Percentiles rank a stretch among this genome's conserved stretches.
These are phyloP conservation scores for Colletotrichum sp. DNA, from an alignment of 2,329 filamentous ascomycete species.

Conservation along the genomic window DNA sequence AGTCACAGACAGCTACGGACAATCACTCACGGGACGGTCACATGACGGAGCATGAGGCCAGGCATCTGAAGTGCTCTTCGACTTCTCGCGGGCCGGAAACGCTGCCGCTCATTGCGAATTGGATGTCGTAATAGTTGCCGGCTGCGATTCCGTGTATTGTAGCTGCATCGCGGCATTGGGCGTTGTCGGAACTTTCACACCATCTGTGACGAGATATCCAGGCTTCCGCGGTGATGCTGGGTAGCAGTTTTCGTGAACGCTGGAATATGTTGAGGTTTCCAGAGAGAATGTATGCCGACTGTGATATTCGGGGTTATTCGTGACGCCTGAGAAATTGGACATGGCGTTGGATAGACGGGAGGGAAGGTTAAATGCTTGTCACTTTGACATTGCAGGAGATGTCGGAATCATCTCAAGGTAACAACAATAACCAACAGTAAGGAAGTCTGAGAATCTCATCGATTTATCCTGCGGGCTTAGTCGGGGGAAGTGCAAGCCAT, in stretches of 20 bases:
- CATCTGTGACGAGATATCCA: not conserved
- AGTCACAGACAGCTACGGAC: not conserved
- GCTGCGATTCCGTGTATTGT: not conserved
- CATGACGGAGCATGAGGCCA: constrained; percentile 1
- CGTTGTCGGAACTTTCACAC: fast-evolving
- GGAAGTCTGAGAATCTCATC: not conserved
- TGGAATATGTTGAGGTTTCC: not conserved
- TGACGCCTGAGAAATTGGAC: not conserved
- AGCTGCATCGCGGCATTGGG: not conserved
- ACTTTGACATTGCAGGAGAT: not conserved
- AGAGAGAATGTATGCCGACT: not conserved
- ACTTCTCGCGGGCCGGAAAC: not conserved
- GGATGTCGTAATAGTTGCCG: not conserved
- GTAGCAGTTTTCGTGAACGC: not conserved
- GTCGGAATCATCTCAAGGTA: not conserved
- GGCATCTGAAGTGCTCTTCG: not conserved
- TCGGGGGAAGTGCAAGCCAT: fast-evolving
- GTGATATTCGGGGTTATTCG: not conserved
- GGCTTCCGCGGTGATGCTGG: not conserved
- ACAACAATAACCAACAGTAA: not conserved
- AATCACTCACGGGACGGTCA: not conserved
- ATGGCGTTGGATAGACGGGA: not conserved
- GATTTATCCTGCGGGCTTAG: fast-evolving
- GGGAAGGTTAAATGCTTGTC: not conserved
- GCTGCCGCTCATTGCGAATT: fast-evolving